Evolutionary conservation across 345 rosid species (phyloP).

Genomic region (Citrus maxima): DNA sequence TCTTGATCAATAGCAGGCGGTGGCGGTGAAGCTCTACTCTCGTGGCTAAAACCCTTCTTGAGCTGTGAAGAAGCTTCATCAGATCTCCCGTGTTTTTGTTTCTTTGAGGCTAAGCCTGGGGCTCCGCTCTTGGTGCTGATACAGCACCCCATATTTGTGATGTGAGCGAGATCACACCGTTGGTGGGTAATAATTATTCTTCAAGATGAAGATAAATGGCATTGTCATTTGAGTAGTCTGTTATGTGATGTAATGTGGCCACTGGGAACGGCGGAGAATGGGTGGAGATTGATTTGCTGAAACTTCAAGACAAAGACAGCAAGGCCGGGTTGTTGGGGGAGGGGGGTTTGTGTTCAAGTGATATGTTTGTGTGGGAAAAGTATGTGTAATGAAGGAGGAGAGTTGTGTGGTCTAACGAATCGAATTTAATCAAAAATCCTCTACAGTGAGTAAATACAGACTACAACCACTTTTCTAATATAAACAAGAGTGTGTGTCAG

Average conservation of each 20-base stretch:
- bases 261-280: neutral
- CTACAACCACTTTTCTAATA: too few relatives aligned
- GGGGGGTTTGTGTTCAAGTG: neutral
- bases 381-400: neutral
- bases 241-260: neutral
- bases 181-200: neutral
- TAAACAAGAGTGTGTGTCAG: too few relatives aligned
- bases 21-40: conserved; percentile 56
- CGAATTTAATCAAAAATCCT: conserved; percentile 16
- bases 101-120: neutral
- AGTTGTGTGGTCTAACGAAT: conserved; percentile 8
- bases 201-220: neutral
- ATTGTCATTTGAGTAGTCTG: neutral
- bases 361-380: neutral
- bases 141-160: conserved; percentile 72
- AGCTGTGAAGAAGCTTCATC: neutral
- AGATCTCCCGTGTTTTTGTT: conserved; percentile 12
- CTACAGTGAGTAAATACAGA: too few relatives aligned
- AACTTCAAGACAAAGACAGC: neutral
- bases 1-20: conserved; percentile 45
- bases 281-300: too few relatives aligned
- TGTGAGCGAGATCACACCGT: neutral
- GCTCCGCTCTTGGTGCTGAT: conserved; percentile 33
- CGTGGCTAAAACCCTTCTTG: neutral
- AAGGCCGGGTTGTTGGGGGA: neutral